Evolutionary conservation across 2,329 filamentous ascomycete genomes (phyloP).

Genomic region (Neoscytalidium dimidiatum): DNA sequence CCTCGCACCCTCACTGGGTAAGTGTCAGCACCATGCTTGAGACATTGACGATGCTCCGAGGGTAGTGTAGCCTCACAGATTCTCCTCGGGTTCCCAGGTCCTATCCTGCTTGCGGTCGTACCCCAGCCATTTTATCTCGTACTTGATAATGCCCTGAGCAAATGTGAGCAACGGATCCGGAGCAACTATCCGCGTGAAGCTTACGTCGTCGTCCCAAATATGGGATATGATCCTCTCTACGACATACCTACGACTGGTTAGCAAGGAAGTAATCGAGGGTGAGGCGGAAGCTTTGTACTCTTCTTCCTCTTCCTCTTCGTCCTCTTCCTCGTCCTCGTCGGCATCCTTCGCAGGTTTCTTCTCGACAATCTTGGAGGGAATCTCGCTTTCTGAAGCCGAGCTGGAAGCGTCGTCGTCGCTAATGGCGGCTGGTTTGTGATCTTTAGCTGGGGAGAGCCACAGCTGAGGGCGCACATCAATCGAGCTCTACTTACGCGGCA

Average conservation of each 20-base stretch:
- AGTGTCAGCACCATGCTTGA: constrained; percentile 16
- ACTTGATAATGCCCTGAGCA: constrained; percentile 55
- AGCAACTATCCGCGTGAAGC: constrained; percentile 11
- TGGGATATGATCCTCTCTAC: constrained; percentile 75
- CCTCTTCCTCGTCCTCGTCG: constrained; percentile 25
- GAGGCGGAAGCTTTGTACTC: constrained; percentile 40
- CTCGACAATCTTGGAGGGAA: constrained; percentile 30
- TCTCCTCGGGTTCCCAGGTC: constrained; percentile 80
- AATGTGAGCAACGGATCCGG: constrained; percentile 20
- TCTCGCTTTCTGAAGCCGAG: constrained; percentile 33
- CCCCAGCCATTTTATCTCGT: constrained; percentile 80
- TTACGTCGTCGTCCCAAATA: constrained; percentile 51
- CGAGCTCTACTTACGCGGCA: constrained; percentile 29
- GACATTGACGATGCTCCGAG: neutral
- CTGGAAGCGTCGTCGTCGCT: constrained; percentile 38
- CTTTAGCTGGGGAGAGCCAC: constrained; percentile 8
- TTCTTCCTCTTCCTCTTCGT: constrained; percentile 40
- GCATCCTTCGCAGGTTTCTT: constrained; percentile 24
- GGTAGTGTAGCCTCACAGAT: constrained; percentile 57
- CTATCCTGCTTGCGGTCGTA: constrained; percentile 69
- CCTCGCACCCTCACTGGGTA: constrained; percentile 35
- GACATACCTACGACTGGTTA: constrained; percentile 59
- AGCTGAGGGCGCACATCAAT: neutral
- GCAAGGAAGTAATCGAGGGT: neutral
- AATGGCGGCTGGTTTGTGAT: constrained; percentile 35